phyloP scores from a whole-genome alignment of 495 filamentous ascomycete genomes.

The Elaphomyces granulatus region DNA sequence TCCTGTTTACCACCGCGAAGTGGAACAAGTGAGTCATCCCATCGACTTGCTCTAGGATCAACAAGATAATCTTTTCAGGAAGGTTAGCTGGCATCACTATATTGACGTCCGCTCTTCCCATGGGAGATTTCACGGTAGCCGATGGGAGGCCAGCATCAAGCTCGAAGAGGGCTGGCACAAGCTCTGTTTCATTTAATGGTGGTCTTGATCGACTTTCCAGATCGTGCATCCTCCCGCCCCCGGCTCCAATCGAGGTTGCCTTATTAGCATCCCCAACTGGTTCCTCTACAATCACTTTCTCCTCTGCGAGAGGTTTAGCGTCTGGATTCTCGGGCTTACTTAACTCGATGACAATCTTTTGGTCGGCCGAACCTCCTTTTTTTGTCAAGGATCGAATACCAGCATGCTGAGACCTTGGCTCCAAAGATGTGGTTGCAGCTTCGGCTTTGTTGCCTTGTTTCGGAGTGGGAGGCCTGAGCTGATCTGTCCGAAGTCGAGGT shows the following conservation, averaged over 20 bases:
- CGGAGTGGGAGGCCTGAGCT: not conserved
- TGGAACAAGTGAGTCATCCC: conserved; percentile 45
- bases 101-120: conserved; percentile 7
- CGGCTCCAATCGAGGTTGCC: not conserved
- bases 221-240: not conserved
- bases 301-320: not conserved
- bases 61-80: conserved; percentile 35
- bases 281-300: not conserved
- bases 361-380: not conserved
- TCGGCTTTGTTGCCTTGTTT: not conserved
- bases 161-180: conserved; percentile 18
- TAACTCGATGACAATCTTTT: not conserved
- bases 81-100: conserved; percentile 25
- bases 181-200: not conserved
- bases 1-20: conserved; percentile 38
- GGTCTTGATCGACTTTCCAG: conserved; percentile 1
- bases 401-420: no score
- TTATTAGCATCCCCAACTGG: conserved; percentile 1
- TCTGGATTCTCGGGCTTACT: not conserved
- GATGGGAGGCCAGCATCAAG: conserved; percentile 22
- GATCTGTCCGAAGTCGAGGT: conserved; percentile 22
- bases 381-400: no score
- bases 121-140: conserved; percentile 12
- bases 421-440: no score
- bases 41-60: conserved; percentile 35